Evolutionary conservation across 495 filamentous ascomycete genomes (phyloP), one percentile per base, ranked within the genome.

Genomic region (Talaromyces ruber): DNA sequence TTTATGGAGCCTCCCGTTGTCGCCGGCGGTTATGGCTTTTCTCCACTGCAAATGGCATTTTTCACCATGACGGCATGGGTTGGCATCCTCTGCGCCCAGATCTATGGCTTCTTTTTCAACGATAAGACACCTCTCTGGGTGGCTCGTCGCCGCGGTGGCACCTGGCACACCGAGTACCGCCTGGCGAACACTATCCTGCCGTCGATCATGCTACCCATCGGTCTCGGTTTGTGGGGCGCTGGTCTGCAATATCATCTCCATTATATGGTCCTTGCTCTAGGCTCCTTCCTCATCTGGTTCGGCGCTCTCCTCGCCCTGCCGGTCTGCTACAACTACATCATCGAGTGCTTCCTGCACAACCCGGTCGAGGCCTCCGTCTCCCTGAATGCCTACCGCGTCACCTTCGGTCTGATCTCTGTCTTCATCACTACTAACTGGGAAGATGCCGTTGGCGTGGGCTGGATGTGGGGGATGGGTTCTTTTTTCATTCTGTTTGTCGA

Each of bases 21-120:
- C 11, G 65, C 57, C 2, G 78, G 78, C n/a, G 81, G 80, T 12
- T 83, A 83, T 65, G 79, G 79, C 21, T 83, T 82, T 60, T 70
- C 72, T 7, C 21, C 43, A 47, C 43, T 47, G n/a, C 43, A 47
- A 47, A 47, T 47, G 43, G 43, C 43, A 2, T 43, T 63, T 65
- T 67, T 78, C 66, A 71, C 68, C 9, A 73, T 78, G 59, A 63
- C 68, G 8, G 66, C 67, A 59, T 79, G 78, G 78, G 59, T 79
- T 30, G 76, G 71, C 47, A 66, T 76, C 54, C 50, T 72, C 39
- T 55, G 67, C 28, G 72, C 72, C 9, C 64, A 72, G n/a, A 50
- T 72, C 3, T 77, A 70, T 59, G 77, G 75, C 47, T 64, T 69
- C 45, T 66, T 74, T 26, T 62, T 78, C 64, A 74, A 70, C 63